Percentiles rank a stretch among this genome's conserved stretches.
These are phyloP conservation scores for Monosporascus cannonballus DNA, from an alignment of 2,329 filamentous ascomycete species.

Conservation along the genomic window DNA sequence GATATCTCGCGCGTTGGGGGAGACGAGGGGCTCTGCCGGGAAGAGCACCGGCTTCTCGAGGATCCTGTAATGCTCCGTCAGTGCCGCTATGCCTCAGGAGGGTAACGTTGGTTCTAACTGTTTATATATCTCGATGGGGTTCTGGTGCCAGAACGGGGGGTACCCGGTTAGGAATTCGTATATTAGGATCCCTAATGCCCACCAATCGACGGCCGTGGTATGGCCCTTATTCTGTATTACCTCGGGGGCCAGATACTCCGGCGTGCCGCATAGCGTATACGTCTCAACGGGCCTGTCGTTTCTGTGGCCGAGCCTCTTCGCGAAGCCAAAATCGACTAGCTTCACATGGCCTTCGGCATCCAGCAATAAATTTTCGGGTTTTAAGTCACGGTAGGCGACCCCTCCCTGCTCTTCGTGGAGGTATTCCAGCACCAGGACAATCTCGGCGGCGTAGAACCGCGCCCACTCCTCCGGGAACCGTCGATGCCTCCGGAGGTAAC, in stretches of 20 bases:
- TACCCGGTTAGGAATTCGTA: slow-evolving; percentile 83
- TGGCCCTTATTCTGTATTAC: slow-evolving; percentile 79
- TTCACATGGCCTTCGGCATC: slow-evolving; percentile 75
- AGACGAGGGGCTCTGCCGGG: slow-evolving; percentile 60
- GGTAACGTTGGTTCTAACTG: slow-evolving; percentile 41
- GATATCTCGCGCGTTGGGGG: slow-evolving; percentile 64
- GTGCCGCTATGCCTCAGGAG: neutral
- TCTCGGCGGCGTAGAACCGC: slow-evolving; percentile 79
- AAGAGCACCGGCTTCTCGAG: slow-evolving; percentile 73
- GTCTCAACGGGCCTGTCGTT: slow-evolving; percentile 56
- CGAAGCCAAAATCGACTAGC: slow-evolving; percentile 80
- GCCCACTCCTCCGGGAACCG: slow-evolving; percentile 74
- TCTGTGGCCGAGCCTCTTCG: slow-evolving; percentile 63
- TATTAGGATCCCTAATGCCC: slow-evolving; percentile 77
- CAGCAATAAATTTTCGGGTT: slow-evolving; percentile 76
- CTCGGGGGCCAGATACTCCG: slow-evolving; percentile 78
- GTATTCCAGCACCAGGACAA: slow-evolving; percentile 74
- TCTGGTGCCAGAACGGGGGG: slow-evolving; percentile 82
- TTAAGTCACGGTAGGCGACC: slow-evolving; percentile 75
- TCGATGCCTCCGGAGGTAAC: slow-evolving; percentile 69
- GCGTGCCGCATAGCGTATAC: slow-evolving; percentile 77
- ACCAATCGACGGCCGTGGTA: slow-evolving; percentile 76
- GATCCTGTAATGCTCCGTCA: slow-evolving; percentile 48
- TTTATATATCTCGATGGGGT: slow-evolving; percentile 82
- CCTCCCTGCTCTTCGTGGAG: slow-evolving; percentile 72